A percentile compares a stretch with the other conserved stretches of the same genome.
phyloP scores from a whole-genome alignment of 2,329 filamentous ascomycete genomes.

The Gnomoniopsis smithogilvyi region DNA sequence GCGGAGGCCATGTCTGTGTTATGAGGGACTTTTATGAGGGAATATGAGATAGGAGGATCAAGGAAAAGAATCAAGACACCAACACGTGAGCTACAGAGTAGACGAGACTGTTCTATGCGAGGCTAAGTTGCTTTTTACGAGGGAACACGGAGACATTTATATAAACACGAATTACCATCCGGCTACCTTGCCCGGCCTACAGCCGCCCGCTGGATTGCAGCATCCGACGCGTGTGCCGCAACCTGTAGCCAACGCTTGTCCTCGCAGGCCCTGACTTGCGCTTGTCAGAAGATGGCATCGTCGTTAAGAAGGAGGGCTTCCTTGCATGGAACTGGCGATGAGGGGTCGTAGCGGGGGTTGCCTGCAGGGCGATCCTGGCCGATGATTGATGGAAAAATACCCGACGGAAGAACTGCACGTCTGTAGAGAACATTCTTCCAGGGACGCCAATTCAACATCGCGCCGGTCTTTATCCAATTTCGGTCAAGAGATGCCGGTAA shows the following conservation, averaged over 20 bases:
- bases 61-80: no score
- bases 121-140: background rate
- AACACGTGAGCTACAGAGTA: background rate
- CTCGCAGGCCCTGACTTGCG: background rate
- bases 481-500: background rate
- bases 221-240: conserved; percentile 8
- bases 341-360: conserved; percentile 7
- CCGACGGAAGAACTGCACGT: background rate
- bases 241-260: background rate
- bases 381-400: conserved; percentile 18
- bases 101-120: background rate
- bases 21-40: background rate
- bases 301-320: conserved; percentile 10
- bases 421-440: background rate
- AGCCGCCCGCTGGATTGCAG: conserved; percentile 8
- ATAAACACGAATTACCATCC: background rate
- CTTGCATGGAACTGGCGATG: background rate
- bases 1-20: conserved; percentile 19
- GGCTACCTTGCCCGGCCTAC: conserved; percentile 6
- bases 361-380: background rate
- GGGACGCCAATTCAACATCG: background rate
- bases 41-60: background rate
- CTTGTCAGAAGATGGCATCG: conserved; percentile 9
- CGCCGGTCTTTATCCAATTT: background rate
- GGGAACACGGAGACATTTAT: conserved; percentile 1